Base-by-base conservation (phyloP, 2,329 filamentous ascomycete species). In the Aspergillus uvarum region DNA sequence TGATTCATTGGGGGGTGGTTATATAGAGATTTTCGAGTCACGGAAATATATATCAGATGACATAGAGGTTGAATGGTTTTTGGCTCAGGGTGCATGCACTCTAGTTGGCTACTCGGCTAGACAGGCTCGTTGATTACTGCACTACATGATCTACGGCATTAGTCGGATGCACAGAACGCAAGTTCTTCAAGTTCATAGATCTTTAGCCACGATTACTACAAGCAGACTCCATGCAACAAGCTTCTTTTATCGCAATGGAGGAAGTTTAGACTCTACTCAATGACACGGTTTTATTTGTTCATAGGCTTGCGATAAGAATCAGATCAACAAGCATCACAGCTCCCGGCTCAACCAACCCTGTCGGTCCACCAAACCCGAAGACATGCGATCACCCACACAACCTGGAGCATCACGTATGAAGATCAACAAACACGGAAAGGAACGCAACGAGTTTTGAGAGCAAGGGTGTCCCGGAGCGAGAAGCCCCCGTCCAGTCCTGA, bases 371-470 rank as follows among this genome's bases (percentile, higher is more conserved):
- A 29, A 44, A 51, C 19, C 47, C 42, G 21, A 32, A 60, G 54
- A 50, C 58, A 58, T 59, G 44, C 32, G 42, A 59, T 56, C 57
- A 22, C 55, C 26, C 58, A 59, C 44, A 16, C 58, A 58, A 47
- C 49, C 47, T 56, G 38, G 22, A 58, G 50, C 24, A 47, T 51
- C 54, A 58, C 35, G 48, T 50, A 49, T 42, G 54, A 57, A 42
- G 56, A 59, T 58, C 48, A 56, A 63, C 57, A 59, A 59, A 58
- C 48, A 47, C 54, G 31, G 49, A 51, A 49, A 59, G 44, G 35
- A 61, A 59, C 58, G 54, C 16, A 49, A 5, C 14, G 44, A 31
- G 32, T 11, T 16, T 31, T 29, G 8, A 31, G 22, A 24, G 47
- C 2, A 4, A 14, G 14, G 14, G 32, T 12, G 22, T 5, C 5